These are phyloP conservation scores for Cydonia oblonga DNA, from an alignment of 331 rosid genomes.

Conservation along the genomic window DNA sequence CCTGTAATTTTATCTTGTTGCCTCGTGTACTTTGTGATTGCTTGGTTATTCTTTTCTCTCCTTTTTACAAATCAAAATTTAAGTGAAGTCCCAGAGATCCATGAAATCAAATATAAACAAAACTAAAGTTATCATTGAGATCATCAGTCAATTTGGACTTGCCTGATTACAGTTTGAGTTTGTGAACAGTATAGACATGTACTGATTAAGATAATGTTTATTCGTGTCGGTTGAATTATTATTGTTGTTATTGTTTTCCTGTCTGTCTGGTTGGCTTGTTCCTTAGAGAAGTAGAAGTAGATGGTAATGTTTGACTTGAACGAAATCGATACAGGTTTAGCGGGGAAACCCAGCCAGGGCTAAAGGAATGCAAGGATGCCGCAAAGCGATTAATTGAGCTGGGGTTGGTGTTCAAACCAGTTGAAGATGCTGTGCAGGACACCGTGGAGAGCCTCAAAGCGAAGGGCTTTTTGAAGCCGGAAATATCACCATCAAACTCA, in stretches of 20 bases:
- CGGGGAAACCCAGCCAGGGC: constrained; percentile 69
- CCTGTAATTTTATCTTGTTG: background rate
- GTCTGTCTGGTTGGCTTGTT: constrained; percentile 7
- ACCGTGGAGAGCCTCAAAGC: constrained; percentile 57
- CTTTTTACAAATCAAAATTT: too few species aligned
- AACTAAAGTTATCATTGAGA: constrained; percentile 16
- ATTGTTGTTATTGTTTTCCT: background rate
- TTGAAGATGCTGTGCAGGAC: constrained; percentile 61
- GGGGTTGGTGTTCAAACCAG: constrained; percentile 60
- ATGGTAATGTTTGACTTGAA: constrained; percentile 6
- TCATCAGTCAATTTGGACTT: constrained; percentile 7
- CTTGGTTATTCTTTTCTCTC: constrained; percentile 2
- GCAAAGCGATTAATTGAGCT: constrained; percentile 59
- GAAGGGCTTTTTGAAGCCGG: constrained; percentile 43
- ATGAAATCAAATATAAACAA: constrained; percentile 13
- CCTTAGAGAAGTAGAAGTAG: background rate
- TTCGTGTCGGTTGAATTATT: background rate
- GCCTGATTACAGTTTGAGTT: background rate
- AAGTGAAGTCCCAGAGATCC: constrained; percentile 3
- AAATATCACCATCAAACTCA: background rate
- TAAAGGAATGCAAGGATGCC: constrained; percentile 50
- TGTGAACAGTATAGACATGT: background rate
- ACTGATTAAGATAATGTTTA: background rate
- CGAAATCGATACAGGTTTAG: constrained; percentile 40
- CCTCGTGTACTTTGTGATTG: background rate